Conservation (phyloP, 768 basidiomycete genomes). For the Rhodotorula babjevae region DNA sequence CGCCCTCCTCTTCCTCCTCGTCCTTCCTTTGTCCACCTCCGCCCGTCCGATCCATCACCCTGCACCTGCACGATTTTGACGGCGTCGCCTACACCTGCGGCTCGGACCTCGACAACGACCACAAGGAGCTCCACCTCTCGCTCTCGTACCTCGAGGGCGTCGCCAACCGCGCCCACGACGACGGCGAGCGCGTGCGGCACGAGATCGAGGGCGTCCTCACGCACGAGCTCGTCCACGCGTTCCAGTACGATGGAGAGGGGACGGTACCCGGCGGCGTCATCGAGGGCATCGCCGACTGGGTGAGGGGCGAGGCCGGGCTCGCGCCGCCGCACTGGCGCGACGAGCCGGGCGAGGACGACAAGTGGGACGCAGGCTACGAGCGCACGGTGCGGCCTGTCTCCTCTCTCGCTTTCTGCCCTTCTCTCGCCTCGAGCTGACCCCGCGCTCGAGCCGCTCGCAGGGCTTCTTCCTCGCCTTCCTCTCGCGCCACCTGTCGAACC, state of each 20-base stretch:
- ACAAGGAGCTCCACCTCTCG: slow-evolving; percentile 73
- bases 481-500: slow-evolving; percentile 52
- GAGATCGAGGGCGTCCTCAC: slow-evolving; percentile 68
- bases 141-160: slow-evolving; percentile 57
- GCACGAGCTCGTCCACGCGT: slow-evolving; percentile 76
- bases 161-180: background rate
- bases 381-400: slow-evolving; percentile 50
- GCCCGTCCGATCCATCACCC: slow-evolving; percentile 34
- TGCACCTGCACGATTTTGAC: slow-evolving; percentile 51
- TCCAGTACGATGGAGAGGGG: slow-evolving; percentile 61
- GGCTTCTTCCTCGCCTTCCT: slow-evolving; percentile 71
- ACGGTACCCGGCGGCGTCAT: slow-evolving; percentile 66
- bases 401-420: background rate
- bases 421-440: no score
- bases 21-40: no score
- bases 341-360: slow-evolving; percentile 43
- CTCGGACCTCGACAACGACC: slow-evolving; percentile 48
- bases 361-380: slow-evolving; percentile 73
- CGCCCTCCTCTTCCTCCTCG: no score
- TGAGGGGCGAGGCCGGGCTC: slow-evolving; percentile 59
- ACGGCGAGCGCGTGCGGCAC: slow-evolving; percentile 48
- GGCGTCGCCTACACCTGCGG: slow-evolving; percentile 69
- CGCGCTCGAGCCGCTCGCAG: background rate
- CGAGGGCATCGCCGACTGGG: slow-evolving; percentile 76
- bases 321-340: slow-evolving; percentile 68